Percentiles rank a stretch among this genome's conserved stretches.
These are phyloP conservation scores for Arbutus unedo DNA, from an alignment of 148 eudicot genomes.

Conservation along the genomic window DNA sequence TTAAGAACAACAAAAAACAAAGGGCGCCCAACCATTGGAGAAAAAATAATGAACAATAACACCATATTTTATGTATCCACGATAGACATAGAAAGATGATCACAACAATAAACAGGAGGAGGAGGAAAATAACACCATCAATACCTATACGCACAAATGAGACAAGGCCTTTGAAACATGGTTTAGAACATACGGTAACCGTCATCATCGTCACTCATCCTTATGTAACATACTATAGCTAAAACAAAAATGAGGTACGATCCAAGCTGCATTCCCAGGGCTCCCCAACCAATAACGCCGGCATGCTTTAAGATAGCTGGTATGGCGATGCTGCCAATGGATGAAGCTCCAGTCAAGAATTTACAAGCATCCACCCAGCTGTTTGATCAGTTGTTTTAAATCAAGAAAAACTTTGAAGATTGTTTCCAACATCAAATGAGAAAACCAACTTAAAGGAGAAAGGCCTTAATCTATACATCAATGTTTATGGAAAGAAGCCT, in stretches of 20 bases:
- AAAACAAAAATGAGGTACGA: conserved; percentile 57
- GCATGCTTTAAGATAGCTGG: conserved; percentile 82
- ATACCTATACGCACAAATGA: not conserved
- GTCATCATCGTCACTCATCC: conserved; percentile 46
- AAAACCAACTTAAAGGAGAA: not conserved
- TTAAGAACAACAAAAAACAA: not conserved
- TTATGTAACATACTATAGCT: conserved; percentile 60
- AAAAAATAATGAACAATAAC: not conserved
- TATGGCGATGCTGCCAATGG: conserved; percentile 83
- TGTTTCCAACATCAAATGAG: not conserved
- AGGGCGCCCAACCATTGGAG: not conserved
- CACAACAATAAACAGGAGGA: not conserved
- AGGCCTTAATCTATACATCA: not conserved
- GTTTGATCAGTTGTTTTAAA: conserved; percentile 24
- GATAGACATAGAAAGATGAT: not conserved
- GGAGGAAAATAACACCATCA: not conserved
- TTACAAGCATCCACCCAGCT: conserved; percentile 86
- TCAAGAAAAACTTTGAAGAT: not conserved
- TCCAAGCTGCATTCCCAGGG: conserved; percentile 67
- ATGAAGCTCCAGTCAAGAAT: conserved; percentile 85
- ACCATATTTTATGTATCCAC: conserved; percentile 7
- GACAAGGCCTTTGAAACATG: not conserved
- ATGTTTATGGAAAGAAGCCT: conserved; percentile 8
- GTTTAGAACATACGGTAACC: conserved; percentile 52
- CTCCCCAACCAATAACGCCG: conserved; percentile 85